phyloP scores from a whole-genome alignment of 495 filamentous ascomycete species.

The Margaritispora aquatica region DNA sequence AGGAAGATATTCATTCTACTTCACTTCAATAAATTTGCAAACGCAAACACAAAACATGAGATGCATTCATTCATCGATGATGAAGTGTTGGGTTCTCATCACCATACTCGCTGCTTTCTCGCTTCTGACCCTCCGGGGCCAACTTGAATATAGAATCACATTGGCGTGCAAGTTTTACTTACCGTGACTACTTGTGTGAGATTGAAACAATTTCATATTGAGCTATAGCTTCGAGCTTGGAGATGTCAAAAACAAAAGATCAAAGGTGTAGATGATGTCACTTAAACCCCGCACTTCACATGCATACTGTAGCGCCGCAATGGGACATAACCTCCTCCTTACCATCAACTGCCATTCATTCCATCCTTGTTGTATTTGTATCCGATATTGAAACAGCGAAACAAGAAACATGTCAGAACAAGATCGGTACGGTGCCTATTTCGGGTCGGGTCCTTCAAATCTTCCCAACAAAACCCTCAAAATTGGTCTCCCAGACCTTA shows the following conservation, averaged over 20 bases:
- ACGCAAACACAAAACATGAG: too few species aligned
- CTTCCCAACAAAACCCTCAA: background rate
- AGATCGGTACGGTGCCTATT: background rate
- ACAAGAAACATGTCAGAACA: background rate
- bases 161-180: too few species aligned
- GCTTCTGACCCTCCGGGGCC: too few species aligned
- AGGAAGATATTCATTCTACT: too few species aligned
- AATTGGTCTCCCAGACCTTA: background rate
- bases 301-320: background rate
- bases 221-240: too few species aligned
- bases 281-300: background rate
- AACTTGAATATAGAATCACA: too few species aligned
- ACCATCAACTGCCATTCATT: background rate
- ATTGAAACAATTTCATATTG: too few species aligned
- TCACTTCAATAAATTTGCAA: too few species aligned
- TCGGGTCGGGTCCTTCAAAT: background rate
- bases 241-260: background rate
- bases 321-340: background rate
- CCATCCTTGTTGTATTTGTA: background rate
- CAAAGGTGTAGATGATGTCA: background rate
- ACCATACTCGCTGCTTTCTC: too few species aligned
- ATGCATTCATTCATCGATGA: too few species aligned
- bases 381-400: background rate
- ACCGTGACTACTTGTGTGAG: too few species aligned
- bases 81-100: too few species aligned